phyloP scores from a whole-genome alignment of 2,329 filamentous ascomycete species.

The Exophiala spinifera region DNA sequence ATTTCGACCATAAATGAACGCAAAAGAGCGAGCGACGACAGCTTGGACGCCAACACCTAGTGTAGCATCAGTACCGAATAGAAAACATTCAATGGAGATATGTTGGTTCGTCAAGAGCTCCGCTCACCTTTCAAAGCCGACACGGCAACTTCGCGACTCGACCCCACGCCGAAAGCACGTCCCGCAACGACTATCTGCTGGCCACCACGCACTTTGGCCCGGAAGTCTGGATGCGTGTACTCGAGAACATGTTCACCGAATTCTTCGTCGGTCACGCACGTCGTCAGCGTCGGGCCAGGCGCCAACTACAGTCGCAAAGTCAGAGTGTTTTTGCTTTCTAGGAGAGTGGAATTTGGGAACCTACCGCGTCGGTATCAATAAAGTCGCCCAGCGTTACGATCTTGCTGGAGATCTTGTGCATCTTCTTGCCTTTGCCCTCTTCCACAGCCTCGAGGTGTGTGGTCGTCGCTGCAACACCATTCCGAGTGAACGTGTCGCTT shows the following conservation, averaged over 20 bases:
- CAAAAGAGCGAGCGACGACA: constrained; percentile 46
- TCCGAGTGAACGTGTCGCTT: too few species aligned
- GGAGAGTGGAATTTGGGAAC: not conserved
- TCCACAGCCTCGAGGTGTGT: not conserved
- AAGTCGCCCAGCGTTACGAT: constrained; percentile 45
- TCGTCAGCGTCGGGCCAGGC: constrained; percentile 62
- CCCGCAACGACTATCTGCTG: constrained; percentile 39
- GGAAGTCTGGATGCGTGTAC: constrained; percentile 43
- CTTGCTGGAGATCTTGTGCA: constrained; percentile 28
- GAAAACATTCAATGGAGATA: too few species aligned
- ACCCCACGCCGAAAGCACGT: constrained; percentile 47
- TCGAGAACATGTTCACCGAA: constrained; percentile 42
- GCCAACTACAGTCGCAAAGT: constrained; percentile 23
- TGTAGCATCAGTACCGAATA: constrained; percentile 7
- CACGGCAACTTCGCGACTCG: constrained; percentile 45
- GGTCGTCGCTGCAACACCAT: not conserved
- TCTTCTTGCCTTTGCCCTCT: not conserved
- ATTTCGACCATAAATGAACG: constrained; percentile 49
- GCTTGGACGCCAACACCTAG: constrained; percentile 37
- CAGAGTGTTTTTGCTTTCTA: not conserved
- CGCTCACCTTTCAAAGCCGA: constrained; percentile 36
- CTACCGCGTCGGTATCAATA: constrained; percentile 45
- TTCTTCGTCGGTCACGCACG: constrained; percentile 40
- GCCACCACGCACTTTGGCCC: constrained; percentile 30
- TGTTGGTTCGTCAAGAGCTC: too few species aligned